phyloP scores from a whole-genome alignment of 306 rosid species.

The Medicago truncatula region MtrunA17r5.0-ANR NC_053044.1:37908501-37909000 shows the following conservation, averaged over 20 bases:
- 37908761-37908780: not conserved
- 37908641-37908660: not conserved
- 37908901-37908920: slow-evolving; percentile 11
- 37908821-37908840: slow-evolving; percentile 20
- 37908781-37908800: not conserved
- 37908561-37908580: slow-evolving; percentile 5
- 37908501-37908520: not conserved
- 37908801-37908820: not conserved
- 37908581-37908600: not conserved
- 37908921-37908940: slow-evolving; percentile 39
- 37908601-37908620: not conserved
- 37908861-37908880: slow-evolving; percentile 35
- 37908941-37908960: slow-evolving; percentile 64
- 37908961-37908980: slow-evolving; percentile 39
- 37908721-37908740: not conserved
- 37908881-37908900: slow-evolving; percentile 36
- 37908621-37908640: not conserved
- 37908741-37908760: not conserved
- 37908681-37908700: not conserved
- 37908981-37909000: slow-evolving; percentile 28
- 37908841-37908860: slow-evolving; percentile 16
- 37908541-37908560: not conserved
- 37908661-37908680: not conserved
- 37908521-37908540: not conserved
- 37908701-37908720: not conserved